phyloP scores from a whole-genome alignment of 2,329 filamentous ascomycete species.

The Alternaria incomplexa region DNA sequence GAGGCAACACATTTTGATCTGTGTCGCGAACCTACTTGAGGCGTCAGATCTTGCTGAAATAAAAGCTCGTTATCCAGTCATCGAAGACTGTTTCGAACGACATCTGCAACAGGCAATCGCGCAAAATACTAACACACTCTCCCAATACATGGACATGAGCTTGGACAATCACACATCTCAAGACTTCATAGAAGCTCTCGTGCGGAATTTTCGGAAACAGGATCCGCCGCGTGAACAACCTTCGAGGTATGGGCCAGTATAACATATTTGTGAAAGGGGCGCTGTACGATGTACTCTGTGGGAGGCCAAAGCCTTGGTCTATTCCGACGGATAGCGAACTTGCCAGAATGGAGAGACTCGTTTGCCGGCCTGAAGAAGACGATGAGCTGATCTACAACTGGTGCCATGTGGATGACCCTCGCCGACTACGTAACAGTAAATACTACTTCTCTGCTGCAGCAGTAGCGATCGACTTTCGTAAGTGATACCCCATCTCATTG shows the following conservation, averaged over 20 bases:
- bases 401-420: not conserved
- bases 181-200: not conserved
- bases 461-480: not conserved
- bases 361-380: not conserved
- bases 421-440: not conserved
- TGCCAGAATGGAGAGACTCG: not conserved
- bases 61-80: not conserved
- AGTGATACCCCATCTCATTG: not conserved
- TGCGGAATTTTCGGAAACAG: not conserved
- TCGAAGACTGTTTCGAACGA: not conserved
- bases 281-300: not conserved
- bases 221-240: not conserved
- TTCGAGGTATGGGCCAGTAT: too few species aligned
- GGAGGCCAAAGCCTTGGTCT: not conserved
- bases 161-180: not conserved
- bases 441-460: not conserved
- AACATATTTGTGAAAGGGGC: not conserved
- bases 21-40: not conserved
- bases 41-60: not conserved
- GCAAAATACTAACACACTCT: too few species aligned
- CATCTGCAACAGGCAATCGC: not conserved
- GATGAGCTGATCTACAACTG: not conserved
- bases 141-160: too few species aligned
- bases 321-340: not conserved
- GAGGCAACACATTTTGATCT: not conserved